phyloP scores from a whole-genome alignment of 495 filamentous ascomycete species.

The Podospora conica region DNA sequence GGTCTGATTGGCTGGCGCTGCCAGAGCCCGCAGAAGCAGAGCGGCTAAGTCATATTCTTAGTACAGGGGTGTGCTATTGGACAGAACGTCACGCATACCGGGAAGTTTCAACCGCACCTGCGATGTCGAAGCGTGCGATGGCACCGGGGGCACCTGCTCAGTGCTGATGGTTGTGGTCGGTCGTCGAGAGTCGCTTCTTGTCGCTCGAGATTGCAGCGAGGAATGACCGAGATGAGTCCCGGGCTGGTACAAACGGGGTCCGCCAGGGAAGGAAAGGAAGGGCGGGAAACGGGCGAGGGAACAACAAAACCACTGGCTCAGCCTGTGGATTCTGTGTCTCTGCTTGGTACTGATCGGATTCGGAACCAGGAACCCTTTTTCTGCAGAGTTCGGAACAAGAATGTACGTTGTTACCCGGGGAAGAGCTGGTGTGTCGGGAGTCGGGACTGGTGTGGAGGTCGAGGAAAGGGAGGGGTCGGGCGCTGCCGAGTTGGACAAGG shows the following conservation, averaged over 20 bases:
- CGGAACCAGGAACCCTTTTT: neutral
- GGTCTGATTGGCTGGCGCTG: slow-evolving; percentile 24
- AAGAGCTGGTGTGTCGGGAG: neutral
- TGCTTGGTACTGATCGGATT: neutral
- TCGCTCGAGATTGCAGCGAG: slow-evolving; percentile 4
- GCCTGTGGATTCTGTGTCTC: neutral
- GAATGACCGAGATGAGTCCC: slow-evolving; percentile 7
- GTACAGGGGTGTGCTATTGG: slow-evolving; percentile 25
- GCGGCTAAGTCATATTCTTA: slow-evolving; percentile 36
- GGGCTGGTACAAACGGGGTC: neutral
- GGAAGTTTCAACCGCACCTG: slow-evolving; percentile 15
- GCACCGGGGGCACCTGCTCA: neutral
- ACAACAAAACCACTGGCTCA: slow-evolving; percentile 1
- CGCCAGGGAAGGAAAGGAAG: neutral
- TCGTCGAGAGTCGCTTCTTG: slow-evolving; percentile 5
- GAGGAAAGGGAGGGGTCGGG: neutral
- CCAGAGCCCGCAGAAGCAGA: slow-evolving; percentile 26
- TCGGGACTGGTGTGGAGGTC: neutral
- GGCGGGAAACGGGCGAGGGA: neutral
- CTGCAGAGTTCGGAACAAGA: neutral
- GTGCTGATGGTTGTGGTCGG: neutral
- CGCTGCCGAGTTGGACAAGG: slow-evolving; percentile 6
- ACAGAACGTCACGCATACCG: slow-evolving; percentile 25
- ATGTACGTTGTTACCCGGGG: neutral
- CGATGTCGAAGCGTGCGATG: neutral